Percentiles rank a stretch among this genome's conserved stretches.
Evolutionary conservation across 768 basidiomycete genomes (phyloP).

Genomic region (Agrocybe chaxingu): DNA sequence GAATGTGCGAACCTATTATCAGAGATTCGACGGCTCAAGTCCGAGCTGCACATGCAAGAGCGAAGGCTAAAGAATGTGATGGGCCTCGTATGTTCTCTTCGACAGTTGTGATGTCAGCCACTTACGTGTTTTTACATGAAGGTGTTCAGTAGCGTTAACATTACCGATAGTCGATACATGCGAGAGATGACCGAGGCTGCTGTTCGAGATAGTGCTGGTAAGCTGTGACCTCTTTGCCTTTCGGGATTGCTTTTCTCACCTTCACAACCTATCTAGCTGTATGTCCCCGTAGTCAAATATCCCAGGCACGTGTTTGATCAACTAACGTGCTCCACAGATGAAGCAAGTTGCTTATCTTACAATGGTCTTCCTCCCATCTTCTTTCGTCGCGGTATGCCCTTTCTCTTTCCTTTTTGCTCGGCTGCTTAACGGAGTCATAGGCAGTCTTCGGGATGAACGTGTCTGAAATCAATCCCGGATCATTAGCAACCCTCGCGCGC

Average conservation of each 20-base stretch:
- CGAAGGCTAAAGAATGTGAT: constrained; percentile 49
- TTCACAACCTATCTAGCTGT: constrained; percentile 13
- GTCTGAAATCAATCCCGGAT: constrained; percentile 32
- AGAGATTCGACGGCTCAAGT: constrained; percentile 46
- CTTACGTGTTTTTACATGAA: constrained; percentile 16
- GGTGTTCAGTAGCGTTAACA: constrained; percentile 61
- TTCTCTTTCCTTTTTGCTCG: neutral
- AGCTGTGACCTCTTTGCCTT: constrained; percentile 8
- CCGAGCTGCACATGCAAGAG: constrained; percentile 41
- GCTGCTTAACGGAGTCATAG: constrained; percentile 22
- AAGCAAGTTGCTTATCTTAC: constrained; percentile 60
- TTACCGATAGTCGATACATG: constrained; percentile 52
- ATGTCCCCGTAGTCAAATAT: constrained; percentile 5
- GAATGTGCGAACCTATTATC: constrained; percentile 49
- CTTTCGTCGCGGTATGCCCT: constrained; percentile 42
- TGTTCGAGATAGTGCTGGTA: constrained; percentile 46
- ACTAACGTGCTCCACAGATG: constrained; percentile 28
- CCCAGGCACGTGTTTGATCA: constrained; percentile 1
- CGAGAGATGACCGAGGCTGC: constrained; percentile 49
- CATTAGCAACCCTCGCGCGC: constrained; percentile 33
- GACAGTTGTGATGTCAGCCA: neutral
- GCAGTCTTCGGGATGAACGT: constrained; percentile 63
- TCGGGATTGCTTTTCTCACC: neutral
- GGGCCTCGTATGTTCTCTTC: constrained; percentile 35
- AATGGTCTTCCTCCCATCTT: constrained; percentile 60